Percentiles rank a stretch among this genome's conserved stretches.
Evolutionary conservation across 768 basidiomycete species (phyloP).

Genomic region (Boletus reticuloceps): DNA sequence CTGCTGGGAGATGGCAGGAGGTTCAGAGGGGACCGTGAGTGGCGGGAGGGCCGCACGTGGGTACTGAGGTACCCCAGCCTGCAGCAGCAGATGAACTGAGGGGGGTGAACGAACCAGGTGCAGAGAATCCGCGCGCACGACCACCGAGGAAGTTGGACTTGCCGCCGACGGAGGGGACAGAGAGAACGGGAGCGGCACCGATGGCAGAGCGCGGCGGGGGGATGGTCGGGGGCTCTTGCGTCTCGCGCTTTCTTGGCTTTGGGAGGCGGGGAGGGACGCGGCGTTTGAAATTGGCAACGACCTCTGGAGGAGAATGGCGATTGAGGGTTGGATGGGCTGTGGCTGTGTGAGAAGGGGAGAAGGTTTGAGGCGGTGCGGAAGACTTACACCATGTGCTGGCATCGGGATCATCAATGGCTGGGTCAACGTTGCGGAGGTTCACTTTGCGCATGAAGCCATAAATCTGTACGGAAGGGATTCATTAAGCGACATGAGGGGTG

Average conservation of each 20-base stretch:
- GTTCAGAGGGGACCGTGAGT: slow-evolving; percentile 78
- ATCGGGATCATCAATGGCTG: slow-evolving; percentile 93
- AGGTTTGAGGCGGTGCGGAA: slow-evolving; percentile 16
- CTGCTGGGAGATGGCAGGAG: slow-evolving; percentile 57
- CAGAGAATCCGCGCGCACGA: slow-evolving; percentile 77
- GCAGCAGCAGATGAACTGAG: slow-evolving; percentile 55
- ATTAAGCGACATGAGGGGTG: slow-evolving; percentile 23
- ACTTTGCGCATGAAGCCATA: slow-evolving; percentile 99
- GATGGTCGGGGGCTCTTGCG: slow-evolving; percentile 62
- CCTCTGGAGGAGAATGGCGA: slow-evolving; percentile 84
- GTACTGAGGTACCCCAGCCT: slow-evolving; percentile 60
- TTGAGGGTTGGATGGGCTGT: slow-evolving; percentile 89
- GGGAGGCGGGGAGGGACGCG: slow-evolving; percentile 92
- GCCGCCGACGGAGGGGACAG: slow-evolving; percentile 44
- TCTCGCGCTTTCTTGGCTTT: slow-evolving; percentile 80
- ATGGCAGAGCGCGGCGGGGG: slow-evolving; percentile 77
- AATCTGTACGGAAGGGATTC: slow-evolving; percentile 54
- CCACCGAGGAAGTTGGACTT: slow-evolving; percentile 45
- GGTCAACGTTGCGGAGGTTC: slow-evolving; percentile 92
- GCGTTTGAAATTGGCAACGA: slow-evolving; percentile 93
- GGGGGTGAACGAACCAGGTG: slow-evolving; percentile 77
- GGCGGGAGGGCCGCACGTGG: slow-evolving; percentile 70
- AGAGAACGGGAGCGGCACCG: slow-evolving; percentile 64
- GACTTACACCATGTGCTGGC: slow-evolving; percentile 95
- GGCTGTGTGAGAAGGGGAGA: slow-evolving; percentile 22